Conservation (phyloP, 768 basidiomycete genomes). For the Lactarius pseudohatsudake region DNA sequence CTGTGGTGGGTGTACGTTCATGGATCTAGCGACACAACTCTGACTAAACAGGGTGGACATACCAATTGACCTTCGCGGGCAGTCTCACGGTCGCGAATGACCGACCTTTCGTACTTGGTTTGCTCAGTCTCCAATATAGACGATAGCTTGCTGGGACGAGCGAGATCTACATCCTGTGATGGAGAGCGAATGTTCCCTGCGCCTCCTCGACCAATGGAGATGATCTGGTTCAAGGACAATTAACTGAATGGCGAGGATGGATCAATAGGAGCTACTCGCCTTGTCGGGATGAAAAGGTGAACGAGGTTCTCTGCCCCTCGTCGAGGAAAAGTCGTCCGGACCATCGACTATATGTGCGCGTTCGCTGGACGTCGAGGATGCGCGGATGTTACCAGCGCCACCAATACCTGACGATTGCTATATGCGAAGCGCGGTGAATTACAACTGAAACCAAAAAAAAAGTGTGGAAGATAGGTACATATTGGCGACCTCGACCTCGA, state of each 20-base stretch:
- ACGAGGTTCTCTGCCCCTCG: conserved; percentile 9
- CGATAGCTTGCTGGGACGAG: not conserved
- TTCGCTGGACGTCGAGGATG: not conserved
- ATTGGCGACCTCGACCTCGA: not conserved
- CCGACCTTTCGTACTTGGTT: not conserved
- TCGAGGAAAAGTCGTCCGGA: not conserved
- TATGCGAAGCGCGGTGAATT: not conserved
- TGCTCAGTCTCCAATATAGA: not conserved
- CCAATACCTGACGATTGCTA: conserved; percentile 23
- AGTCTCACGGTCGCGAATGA: not conserved
- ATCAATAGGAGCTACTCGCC: not conserved
- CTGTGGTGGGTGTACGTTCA: conserved; percentile 11
- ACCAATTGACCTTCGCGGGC: not conserved
- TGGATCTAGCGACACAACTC: not conserved
- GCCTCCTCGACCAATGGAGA: conserved; percentile 22
- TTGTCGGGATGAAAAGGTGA: not conserved
- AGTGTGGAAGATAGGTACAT: not conserved
- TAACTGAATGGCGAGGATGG: not conserved
- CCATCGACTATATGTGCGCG: not conserved
- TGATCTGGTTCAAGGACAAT: not conserved
- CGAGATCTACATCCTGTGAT: not conserved
- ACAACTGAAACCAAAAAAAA: not conserved
- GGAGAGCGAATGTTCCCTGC: conserved; percentile 17
- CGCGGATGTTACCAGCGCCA: conserved; percentile 20
- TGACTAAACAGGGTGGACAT: not conserved